Percentiles rank a stretch among this genome's conserved stretches.
Evolutionary conservation across 164 flowering plant species (phyloP).

Genomic region (Annona squamosa): DNA sequence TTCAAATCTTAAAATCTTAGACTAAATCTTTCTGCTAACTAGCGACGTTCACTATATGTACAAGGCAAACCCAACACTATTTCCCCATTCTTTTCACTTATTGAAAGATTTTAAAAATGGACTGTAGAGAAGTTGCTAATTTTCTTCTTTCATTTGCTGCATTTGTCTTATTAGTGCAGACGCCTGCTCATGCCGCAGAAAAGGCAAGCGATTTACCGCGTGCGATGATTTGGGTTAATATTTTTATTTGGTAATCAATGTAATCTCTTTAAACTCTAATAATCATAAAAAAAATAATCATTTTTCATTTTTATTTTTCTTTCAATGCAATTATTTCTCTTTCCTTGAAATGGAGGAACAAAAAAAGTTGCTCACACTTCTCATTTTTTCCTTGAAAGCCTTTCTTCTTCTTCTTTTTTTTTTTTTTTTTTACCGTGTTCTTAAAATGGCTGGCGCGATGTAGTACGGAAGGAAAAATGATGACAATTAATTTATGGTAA

Average conservation of each 20-base stretch:
- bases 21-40: too few species aligned
- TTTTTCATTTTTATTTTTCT: background rate
- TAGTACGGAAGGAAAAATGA: too few species aligned
- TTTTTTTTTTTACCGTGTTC: background rate
- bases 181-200: constrained; percentile 8
- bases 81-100: too few species aligned
- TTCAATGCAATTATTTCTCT: too few species aligned
- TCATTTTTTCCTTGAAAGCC: background rate
- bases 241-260: too few species aligned
- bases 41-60: too few species aligned
- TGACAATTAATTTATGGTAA: background rate
- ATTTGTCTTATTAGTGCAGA: constrained; percentile 5
- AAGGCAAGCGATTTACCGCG: constrained; percentile 24
- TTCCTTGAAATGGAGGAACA: background rate
- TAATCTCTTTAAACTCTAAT: background rate
- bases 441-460: background rate
- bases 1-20: too few species aligned
- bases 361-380: background rate
- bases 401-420: background rate
- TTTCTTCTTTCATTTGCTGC: background rate
- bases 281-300: background rate
- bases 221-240: too few species aligned
- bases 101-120: too few species aligned
- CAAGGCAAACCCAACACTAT: too few species aligned
- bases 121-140: too few species aligned